Percentiles rank a stretch among this genome's conserved stretches.
Evolutionary conservation across 768 basidiomycete species (phyloP).

Genomic region (Megacollybia marginata): DNA sequence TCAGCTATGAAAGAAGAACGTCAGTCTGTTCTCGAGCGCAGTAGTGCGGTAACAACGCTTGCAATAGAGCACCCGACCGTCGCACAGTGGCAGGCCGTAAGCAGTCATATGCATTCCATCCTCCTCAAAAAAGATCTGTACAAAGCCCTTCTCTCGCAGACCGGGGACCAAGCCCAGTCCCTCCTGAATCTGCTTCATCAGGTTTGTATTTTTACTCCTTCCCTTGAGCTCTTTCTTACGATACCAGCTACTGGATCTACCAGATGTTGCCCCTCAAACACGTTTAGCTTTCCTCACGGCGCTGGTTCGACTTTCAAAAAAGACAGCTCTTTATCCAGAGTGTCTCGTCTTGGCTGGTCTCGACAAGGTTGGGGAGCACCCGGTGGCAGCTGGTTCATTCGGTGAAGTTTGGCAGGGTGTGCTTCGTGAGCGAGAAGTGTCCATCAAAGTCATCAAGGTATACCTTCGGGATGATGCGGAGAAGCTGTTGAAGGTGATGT

Average conservation of each 20-base stretch:
- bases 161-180: not conserved
- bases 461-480: slow-evolving; percentile 2
- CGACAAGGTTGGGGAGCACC: slow-evolving; percentile 5
- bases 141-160: not conserved
- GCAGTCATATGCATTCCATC: too few relatives aligned
- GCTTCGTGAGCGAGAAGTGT: slow-evolving; percentile 9
- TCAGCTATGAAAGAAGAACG: too few relatives aligned
- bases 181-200: not conserved
- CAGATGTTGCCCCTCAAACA: not conserved
- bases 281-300: slow-evolving; percentile 1
- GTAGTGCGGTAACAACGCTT: too few relatives aligned
- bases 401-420: slow-evolving; percentile 7
- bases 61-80: too few relatives aligned
- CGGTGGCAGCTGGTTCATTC: slow-evolving; percentile 9
- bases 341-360: slow-evolving; percentile 8
- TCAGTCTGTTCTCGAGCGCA: too few relatives aligned
- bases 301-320: slow-evolving; percentile 5
- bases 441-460: slow-evolving; percentile 8
- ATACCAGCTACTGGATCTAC: not conserved
- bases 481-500: slow-evolving; percentile 2
- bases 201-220: not conserved
- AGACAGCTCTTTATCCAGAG: slow-evolving; percentile 7
- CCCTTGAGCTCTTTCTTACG: not conserved
- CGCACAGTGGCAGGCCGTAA: too few relatives aligned
- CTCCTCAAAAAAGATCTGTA: too few relatives aligned